phyloP scores from a whole-genome alignment of 768 basidiomycete genomes.

The Leucosporidium scottii region DNA sequence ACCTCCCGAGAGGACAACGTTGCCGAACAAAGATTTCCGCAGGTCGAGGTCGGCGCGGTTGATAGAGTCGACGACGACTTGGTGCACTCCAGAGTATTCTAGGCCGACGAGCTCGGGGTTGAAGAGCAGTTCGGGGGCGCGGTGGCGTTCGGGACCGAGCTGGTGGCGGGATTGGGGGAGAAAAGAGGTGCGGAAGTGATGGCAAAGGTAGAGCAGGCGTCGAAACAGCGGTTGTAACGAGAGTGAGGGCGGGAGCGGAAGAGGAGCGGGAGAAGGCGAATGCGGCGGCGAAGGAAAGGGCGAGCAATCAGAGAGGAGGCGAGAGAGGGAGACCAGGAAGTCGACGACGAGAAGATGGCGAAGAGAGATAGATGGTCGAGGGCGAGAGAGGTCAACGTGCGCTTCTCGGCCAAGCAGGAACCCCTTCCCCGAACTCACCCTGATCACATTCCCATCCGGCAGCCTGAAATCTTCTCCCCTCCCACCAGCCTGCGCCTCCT shows the following conservation, averaged over 20 bases:
- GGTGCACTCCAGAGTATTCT: conserved; percentile 84
- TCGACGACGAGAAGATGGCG: conserved; percentile 18
- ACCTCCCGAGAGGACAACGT: conserved; percentile 81
- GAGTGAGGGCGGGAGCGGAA: neutral
- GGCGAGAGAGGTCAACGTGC: neutral
- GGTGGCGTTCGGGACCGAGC: conserved; percentile 87
- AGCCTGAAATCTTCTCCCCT: conserved; percentile 88
- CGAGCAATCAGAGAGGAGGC: neutral
- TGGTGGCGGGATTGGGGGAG: conserved; percentile 39
- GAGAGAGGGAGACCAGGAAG: neutral
- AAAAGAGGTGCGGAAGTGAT: neutral
- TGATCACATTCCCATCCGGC: conserved; percentile 89
- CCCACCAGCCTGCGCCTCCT: conserved; percentile 83
- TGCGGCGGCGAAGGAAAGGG: too few relatives aligned
- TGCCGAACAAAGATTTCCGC: conserved; percentile 64
- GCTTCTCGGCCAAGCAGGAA: conserved; percentile 44
- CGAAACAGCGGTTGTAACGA: neutral
- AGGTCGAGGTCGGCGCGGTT: conserved; percentile 80
- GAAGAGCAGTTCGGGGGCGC: conserved; percentile 55
- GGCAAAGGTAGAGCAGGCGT: conserved; percentile 34
- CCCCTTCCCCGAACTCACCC: conserved; percentile 64
- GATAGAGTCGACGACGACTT: conserved; percentile 81
- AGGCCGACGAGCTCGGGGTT: conserved; percentile 69
- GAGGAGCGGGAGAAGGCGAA: neutral
- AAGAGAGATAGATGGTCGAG: too few relatives aligned